These are phyloP conservation scores for Dillenia turbinata DNA, from an alignment of 164 flowering plant genomes.

Conservation along the genomic window DNA sequence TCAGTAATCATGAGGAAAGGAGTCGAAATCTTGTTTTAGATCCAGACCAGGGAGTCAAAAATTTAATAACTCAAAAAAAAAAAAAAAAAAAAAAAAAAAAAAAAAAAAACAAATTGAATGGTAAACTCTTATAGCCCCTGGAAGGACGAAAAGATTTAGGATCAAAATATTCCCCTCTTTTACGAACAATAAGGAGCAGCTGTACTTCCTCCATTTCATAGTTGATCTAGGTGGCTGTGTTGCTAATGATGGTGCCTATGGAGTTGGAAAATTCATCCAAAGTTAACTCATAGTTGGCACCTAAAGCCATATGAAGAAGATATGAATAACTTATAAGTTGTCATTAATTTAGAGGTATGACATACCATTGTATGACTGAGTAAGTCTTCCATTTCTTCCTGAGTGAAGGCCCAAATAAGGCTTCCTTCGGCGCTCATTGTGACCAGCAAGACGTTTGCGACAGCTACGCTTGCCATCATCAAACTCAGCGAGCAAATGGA, in stretches of 20 bases:
- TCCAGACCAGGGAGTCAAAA: too few relatives aligned
- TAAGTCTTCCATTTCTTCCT: conserved; percentile 32
- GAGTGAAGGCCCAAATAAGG: conserved; percentile 41
- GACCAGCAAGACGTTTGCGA: conserved; percentile 72
- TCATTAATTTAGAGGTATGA: neutral
- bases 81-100: too few relatives aligned
- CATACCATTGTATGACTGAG: conserved; percentile 39
- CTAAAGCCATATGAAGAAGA: too few relatives aligned
- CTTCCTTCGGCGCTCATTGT: conserved; percentile 67
- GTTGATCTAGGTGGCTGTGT: neutral
- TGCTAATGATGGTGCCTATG: neutral
- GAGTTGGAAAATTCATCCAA: too few relatives aligned
- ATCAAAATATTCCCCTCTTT: neutral
- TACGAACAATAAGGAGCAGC: neutral
- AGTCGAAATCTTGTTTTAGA: too few relatives aligned
- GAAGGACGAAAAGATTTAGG: neutral
- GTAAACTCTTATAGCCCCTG: too few relatives aligned
- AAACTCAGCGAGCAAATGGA: conserved; percentile 63
- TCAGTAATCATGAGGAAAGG: too few relatives aligned
- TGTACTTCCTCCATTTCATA: neutral
- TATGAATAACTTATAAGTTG: neutral
- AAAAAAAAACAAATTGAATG: too few relatives aligned
- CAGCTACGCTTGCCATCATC: conserved; percentile 79
- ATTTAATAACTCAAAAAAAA: too few relatives aligned
- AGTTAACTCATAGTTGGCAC: too few relatives aligned